Base-by-base conservation (phyloP, 139 green algal species). In the Chlorella sp. region DNA sequence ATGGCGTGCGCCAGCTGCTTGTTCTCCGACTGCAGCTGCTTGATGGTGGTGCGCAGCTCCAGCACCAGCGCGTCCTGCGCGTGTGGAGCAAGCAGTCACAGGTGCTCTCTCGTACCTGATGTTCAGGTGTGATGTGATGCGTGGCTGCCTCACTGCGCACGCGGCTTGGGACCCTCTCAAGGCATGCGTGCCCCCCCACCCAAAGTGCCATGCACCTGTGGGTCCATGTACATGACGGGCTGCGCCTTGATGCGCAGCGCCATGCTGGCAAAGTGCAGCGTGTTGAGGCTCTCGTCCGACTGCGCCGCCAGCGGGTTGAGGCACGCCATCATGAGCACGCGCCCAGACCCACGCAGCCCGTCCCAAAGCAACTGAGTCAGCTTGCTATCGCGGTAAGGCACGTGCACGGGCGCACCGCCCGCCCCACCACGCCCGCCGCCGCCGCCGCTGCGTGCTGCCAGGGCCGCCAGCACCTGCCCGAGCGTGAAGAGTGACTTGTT, bases 301-400 rank as follows among this genome's bases (percentile, higher is more conserved):
- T 87, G 74, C 14, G 6, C 30, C 67, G 66, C 62, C 67, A 90
- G 71, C 1, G 88, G 88, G 26, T 79, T 77, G 74, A 87, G 80
- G 79, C 88, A 93, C 5, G 87, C 88, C 55, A 93, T 71, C 88
- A 93, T 93, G 33, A 90, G 75, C 33, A 77, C 77, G 32, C 82
- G 77, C 2, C 86, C 84, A 35, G 74, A 55, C 69, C 79, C 83
- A 5, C 75, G 71, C 71, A 88, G 76, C 0, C 79, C 76, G 29
- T 89, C 84, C 74, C 81, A 87, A 51, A 91, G 76, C 71, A 91
- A 80, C 77, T 88, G 83, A 1, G 87, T 92, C 26, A 92, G 83
- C 79, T 88, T 90, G 64, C 62, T 49, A 30, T 72, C 67, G 2
- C 67, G 36, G 29, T 42, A 63, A 17, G 67, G 67, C 67, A 72